Conservation (phyloP, 176 grass and related monocot genomes). For the Metroxylon sagu region DNA sequence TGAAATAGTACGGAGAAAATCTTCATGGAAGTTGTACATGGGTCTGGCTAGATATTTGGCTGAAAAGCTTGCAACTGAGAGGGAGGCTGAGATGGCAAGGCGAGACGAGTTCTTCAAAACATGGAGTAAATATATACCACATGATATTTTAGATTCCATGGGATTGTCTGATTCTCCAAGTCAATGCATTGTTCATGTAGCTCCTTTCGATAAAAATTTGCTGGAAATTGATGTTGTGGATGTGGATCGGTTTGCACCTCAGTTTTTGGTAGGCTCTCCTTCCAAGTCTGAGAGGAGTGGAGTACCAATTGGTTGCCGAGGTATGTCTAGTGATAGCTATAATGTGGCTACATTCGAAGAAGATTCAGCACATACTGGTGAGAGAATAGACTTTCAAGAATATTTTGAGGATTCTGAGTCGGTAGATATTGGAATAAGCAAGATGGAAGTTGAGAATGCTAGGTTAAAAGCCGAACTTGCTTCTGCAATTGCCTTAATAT, state of each 20-base stretch:
- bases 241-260: conserved; percentile 64
- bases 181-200: conserved; percentile 71
- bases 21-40: conserved; percentile 79
- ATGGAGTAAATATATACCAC: conserved; percentile 67
- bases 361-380: conserved; percentile 30
- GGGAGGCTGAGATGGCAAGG: conserved; percentile 65
- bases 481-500: conserved; percentile 71
- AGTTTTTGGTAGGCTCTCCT: conserved; percentile 46
- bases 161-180: conserved; percentile 81
- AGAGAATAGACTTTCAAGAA: conserved; percentile 54
- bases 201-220: conserved; percentile 65
- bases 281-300: conserved; percentile 45
- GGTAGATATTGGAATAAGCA: conserved; percentile 76
- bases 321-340: conserved; percentile 23
- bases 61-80: conserved; percentile 70
- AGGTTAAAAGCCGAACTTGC: conserved; percentile 92
- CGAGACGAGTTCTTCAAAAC: conserved; percentile 68
- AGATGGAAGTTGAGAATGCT: conserved; percentile 87
- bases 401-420: conserved; percentile 44
- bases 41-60: conserved; percentile 76
- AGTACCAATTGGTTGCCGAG: conserved; percentile 26
- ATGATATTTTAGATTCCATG: conserved; percentile 75
- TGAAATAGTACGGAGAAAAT: conserved; percentile 73
- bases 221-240: conserved; percentile 77
- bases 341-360: conserved; percentile 48